These are phyloP conservation scores for Suhomyces prunicola DNA, from an alignment of 805 yeast species.

Conservation along the genomic window DNA sequence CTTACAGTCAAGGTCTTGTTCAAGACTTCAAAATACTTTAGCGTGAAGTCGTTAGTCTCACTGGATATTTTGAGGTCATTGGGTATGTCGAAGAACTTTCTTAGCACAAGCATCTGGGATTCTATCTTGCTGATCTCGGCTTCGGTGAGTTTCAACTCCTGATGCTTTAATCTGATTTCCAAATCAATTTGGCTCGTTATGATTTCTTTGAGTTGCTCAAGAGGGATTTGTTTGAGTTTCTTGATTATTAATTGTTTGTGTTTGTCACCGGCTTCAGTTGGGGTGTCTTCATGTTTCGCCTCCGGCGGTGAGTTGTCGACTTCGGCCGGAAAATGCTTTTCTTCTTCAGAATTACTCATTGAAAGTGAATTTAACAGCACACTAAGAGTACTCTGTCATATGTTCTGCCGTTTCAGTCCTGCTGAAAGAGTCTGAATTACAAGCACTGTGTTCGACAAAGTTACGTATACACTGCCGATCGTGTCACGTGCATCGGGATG, in stretches of 20 bases:
- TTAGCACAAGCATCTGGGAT: slow-evolving; percentile 51
- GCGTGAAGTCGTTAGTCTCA: slow-evolving; percentile 46
- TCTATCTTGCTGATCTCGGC: slow-evolving; percentile 57
- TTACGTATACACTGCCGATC: background rate
- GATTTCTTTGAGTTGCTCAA: slow-evolving; percentile 31
- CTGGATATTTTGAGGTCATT: slow-evolving; percentile 35
- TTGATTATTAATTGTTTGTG: slow-evolving; percentile 1
- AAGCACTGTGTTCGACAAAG: background rate
- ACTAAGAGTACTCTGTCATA: background rate
- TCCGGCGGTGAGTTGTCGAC: background rate
- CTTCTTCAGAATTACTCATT: background rate
- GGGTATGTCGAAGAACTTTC: slow-evolving; percentile 44
- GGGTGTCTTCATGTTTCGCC: background rate
- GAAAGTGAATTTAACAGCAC: background rate
- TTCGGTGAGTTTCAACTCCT: slow-evolving; percentile 49
- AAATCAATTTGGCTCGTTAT: slow-evolving; percentile 51
- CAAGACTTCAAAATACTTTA: slow-evolving; percentile 38
- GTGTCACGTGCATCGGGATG: background rate
- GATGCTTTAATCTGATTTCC: slow-evolving; percentile 58
- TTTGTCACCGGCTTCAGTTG: background rate
- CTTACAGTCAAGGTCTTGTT: slow-evolving; percentile 32
- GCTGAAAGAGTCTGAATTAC: background rate
- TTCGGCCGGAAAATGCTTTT: background rate
- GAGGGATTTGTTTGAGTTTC: slow-evolving; percentile 9
- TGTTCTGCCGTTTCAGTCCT: background rate